Evolutionary conservation across 345 rosid species (phyloP).

Genomic region (Gossypioides kirkii): DNA sequence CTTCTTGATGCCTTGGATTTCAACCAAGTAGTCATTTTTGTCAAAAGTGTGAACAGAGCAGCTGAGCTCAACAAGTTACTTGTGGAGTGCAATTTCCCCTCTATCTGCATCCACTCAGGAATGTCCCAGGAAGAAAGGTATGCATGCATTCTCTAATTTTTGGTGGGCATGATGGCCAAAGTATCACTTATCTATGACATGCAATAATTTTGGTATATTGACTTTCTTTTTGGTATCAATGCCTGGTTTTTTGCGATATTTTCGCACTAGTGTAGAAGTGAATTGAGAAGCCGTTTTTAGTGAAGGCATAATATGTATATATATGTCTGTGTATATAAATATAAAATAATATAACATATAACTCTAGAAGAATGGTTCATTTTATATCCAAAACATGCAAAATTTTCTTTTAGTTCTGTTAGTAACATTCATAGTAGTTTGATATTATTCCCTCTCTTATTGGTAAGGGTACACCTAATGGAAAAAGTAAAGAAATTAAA

Average conservation of each 20-base stretch:
- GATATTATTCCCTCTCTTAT: background rate
- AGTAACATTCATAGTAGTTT: background rate
- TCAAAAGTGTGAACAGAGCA: conserved; percentile 90
- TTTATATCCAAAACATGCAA: no score
- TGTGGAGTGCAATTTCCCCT: conserved; percentile 91
- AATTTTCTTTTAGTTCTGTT: no score
- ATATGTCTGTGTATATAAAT: no score
- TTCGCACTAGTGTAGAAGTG: background rate
- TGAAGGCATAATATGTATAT: no score
- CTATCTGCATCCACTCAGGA: conserved; percentile 97
- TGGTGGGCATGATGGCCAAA: background rate
- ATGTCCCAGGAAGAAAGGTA: conserved; percentile 99
- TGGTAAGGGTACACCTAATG: no score
- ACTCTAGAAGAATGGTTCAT: no score
- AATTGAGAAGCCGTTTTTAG: background rate
- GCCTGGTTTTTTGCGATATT: background rate
- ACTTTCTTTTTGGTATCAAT: background rate
- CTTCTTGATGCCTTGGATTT: conserved; percentile 97
- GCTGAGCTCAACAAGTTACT: conserved; percentile 91
- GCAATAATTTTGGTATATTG: background rate
- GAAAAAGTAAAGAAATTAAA: no score
- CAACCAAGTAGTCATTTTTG: conserved; percentile 95
- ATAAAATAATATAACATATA: no score
- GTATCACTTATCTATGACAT: background rate
- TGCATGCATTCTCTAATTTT: background rate